Conservation (phyloP, 2,329 filamentous ascomycete species). For the Fusarium sp. region DNA sequence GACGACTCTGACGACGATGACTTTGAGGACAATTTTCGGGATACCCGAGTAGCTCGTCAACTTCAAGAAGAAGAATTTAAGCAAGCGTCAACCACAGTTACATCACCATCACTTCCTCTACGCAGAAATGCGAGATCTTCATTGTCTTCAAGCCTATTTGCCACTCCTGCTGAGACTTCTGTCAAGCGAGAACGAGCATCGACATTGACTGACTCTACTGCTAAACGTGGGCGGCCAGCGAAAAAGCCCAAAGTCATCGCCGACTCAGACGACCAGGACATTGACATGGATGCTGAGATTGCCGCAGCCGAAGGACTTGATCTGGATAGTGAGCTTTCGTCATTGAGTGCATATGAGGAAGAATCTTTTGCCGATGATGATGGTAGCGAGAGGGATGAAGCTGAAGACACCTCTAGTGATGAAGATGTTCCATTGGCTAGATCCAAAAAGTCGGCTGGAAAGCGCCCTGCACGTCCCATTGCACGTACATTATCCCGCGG, state of each 20-base stretch:
- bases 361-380: conserved; percentile 39
- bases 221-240: conserved; percentile 38
- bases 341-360: conserved; percentile 29
- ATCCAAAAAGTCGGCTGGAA: conserved; percentile 20
- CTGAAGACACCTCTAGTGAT: conserved; percentile 45
- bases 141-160: conserved; percentile 5
- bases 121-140: conserved; percentile 35
- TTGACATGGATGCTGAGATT: conserved; percentile 53
- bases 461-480: conserved; percentile 5
- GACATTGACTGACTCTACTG: conserved; percentile 38
- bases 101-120: conserved; percentile 14
- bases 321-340: conserved; percentile 21
- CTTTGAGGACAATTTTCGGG: conserved; percentile 43
- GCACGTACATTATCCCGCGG: neutral
- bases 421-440: conserved; percentile 46
- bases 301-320: conserved; percentile 45
- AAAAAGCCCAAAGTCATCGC: conserved; percentile 52
- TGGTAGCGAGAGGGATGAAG: conserved; percentile 29
- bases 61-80: conserved; percentile 54
- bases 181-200: conserved; percentile 48
- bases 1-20: conserved; percentile 58
- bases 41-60: conserved; percentile 53
- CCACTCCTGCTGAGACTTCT: conserved; percentile 18
- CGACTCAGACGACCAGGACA: conserved; percentile 51
- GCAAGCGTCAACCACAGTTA: conserved; percentile 15